phyloP scores from a whole-genome alignment of 1,284 basidiomycete genomes.

The Melampsora occidentalis region DNA sequence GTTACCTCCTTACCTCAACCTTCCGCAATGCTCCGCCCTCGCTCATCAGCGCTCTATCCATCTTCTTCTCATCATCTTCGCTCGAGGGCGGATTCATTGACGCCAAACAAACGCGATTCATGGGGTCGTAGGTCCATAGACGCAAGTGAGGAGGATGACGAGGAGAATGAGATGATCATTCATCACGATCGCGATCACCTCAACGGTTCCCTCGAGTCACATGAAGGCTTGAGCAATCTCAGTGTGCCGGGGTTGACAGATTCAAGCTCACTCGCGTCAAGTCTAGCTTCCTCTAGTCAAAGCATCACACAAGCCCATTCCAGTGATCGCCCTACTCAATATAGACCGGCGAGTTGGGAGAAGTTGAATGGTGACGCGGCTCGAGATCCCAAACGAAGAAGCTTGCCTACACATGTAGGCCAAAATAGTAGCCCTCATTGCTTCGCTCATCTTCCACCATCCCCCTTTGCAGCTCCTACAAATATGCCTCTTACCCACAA shows the following conservation, averaged over 20 bases:
- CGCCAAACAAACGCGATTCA: slow-evolving; percentile 3
- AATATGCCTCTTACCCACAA: slow-evolving; percentile 11
- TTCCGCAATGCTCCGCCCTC: not conserved
- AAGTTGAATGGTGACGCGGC: slow-evolving; percentile 15
- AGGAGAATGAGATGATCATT: slow-evolving; percentile 13
- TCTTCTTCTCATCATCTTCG: not conserved
- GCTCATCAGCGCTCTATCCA: not conserved
- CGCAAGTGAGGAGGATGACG: slow-evolving; percentile 39
- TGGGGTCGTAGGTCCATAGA: slow-evolving; percentile 22
- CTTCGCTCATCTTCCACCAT: not conserved
- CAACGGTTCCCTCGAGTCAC: slow-evolving; percentile 41
- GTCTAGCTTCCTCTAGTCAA: slow-evolving; percentile 38
- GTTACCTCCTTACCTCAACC: slow-evolving; percentile 12
- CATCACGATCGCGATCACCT: slow-evolving; percentile 16
- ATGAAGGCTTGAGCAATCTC: slow-evolving; percentile 34
- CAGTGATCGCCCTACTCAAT: not conserved
- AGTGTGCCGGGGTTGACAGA: slow-evolving; percentile 42
- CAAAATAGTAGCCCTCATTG: not conserved
- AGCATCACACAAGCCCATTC: slow-evolving; percentile 6
- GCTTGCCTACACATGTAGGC: slow-evolving; percentile 30
- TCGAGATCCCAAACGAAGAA: slow-evolving; percentile 37
- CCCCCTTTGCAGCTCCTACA: slow-evolving; percentile 3
- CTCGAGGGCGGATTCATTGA: slow-evolving; percentile 1
- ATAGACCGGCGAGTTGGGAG: slow-evolving; percentile 22
- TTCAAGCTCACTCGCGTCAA: slow-evolving; percentile 41